Evolutionary conservation across 2,329 filamentous ascomycete genomes (phyloP).

Genomic region (Colletotrichum horii): DNA sequence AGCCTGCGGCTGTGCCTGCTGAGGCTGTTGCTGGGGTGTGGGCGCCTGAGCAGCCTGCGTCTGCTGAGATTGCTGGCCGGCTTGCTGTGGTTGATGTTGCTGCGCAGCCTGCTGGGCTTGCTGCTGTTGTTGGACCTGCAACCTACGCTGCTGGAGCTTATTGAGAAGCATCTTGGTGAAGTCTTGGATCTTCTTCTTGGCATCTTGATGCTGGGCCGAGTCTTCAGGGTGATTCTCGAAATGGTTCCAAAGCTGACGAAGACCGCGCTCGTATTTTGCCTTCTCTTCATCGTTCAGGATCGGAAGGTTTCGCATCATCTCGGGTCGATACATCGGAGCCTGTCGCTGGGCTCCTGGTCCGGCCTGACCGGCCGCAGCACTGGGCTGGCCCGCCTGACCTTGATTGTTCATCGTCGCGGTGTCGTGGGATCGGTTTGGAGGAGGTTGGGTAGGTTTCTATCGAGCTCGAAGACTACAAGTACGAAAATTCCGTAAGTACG

Average conservation of each 20-base stretch:
- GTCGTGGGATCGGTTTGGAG: background rate
- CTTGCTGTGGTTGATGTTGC: background rate
- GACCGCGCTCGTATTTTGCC: slow-evolving; percentile 62
- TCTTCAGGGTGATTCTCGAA: slow-evolving; percentile 53
- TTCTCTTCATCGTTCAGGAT: slow-evolving; percentile 61
- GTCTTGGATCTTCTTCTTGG: slow-evolving; percentile 63
- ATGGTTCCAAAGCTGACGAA: slow-evolving; percentile 58
- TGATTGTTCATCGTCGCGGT: slow-evolving; percentile 20
- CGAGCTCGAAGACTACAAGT: background rate
- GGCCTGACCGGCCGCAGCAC: slow-evolving; percentile 17
- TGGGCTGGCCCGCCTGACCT: slow-evolving; percentile 23
- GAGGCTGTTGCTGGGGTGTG: slow-evolving; percentile 26
- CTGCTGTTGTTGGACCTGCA: slow-evolving; percentile 39
- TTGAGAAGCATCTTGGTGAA: slow-evolving; percentile 63
- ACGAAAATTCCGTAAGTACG: background rate
- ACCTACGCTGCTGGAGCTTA: slow-evolving; percentile 50
- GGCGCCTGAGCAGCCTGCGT: slow-evolving; percentile 21
- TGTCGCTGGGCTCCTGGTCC: slow-evolving; percentile 29
- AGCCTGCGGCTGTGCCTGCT: slow-evolving; percentile 19
- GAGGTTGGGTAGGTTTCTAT: background rate
- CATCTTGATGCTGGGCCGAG: slow-evolving; percentile 53
- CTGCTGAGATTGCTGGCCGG: slow-evolving; percentile 18
- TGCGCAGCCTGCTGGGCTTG: slow-evolving; percentile 30
- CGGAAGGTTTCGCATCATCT: slow-evolving; percentile 55
- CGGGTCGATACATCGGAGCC: slow-evolving; percentile 53